phyloP scores from a whole-genome alignment of 2,329 filamentous ascomycete species.

The Aspergillus sp. region DNA sequence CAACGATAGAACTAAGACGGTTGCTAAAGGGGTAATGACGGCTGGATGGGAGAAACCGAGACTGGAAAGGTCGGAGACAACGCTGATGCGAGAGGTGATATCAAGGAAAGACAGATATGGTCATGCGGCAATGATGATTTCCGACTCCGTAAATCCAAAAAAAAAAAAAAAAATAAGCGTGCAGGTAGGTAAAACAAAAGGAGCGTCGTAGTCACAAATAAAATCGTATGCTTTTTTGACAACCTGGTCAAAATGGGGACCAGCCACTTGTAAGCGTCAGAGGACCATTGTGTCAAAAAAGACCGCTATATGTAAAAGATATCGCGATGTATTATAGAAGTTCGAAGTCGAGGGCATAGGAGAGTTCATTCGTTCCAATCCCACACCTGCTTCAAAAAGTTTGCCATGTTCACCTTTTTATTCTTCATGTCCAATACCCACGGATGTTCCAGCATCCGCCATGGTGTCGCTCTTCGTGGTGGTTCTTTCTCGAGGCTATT shows the following conservation, averaged over 20 bases:
- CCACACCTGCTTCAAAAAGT: slow-evolving; percentile 93
- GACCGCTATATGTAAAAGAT: slow-evolving; percentile 15
- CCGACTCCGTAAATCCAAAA: slow-evolving; percentile 23
- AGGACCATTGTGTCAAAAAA: slow-evolving; percentile 24
- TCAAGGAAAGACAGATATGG: slow-evolving; percentile 13
- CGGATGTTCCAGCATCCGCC: slow-evolving; percentile 98
- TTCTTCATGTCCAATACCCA: slow-evolving; percentile 97
- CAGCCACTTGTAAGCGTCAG: slow-evolving; percentile 27
- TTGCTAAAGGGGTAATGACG: slow-evolving; percentile 7
- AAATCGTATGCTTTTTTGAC: slow-evolving; percentile 28
- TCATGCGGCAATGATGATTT: slow-evolving; percentile 17
- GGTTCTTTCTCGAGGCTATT: slow-evolving; percentile 89
- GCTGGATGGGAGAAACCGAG: slow-evolving; percentile 15
- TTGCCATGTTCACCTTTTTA: slow-evolving; percentile 96
- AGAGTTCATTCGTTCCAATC: slow-evolving; percentile 74
- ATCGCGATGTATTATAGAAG: slow-evolving; percentile 4
- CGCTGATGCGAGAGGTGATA: slow-evolving; percentile 12
- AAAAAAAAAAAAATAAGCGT: slow-evolving; percentile 9
- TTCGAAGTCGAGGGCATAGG: slow-evolving; percentile 2
- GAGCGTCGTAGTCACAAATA: slow-evolving; percentile 24
- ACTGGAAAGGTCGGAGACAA: slow-evolving; percentile 9
- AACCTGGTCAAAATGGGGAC: slow-evolving; percentile 28
- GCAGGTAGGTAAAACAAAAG: slow-evolving; percentile 20
- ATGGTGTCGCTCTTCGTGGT: slow-evolving; percentile 81
- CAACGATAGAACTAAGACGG: slow-evolving; percentile 8